Conservation (phyloP, 345 rosid genomes). For the Citrus cavaleriei region DNA sequence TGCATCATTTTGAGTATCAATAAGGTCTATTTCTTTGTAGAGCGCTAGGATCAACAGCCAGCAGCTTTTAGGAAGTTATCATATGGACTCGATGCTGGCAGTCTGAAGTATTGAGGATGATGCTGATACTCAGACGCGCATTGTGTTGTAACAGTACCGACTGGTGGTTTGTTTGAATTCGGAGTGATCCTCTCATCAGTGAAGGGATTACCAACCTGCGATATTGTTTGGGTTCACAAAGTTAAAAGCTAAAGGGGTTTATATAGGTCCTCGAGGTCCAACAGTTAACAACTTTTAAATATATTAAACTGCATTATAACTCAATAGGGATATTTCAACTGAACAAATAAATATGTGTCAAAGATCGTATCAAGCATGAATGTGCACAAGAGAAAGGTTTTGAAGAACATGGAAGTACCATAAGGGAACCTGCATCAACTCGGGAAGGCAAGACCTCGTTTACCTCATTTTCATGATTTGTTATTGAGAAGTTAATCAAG, state of each 20-base stretch:
- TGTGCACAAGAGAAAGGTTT: neutral
- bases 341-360: neutral
- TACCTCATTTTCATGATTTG: conserved; percentile 23
- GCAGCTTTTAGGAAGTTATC: conserved; percentile 79
- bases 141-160: conserved; percentile 15
- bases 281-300: neutral
- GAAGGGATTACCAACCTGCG: conserved; percentile 61
- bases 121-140: conserved; percentile 45
- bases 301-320: neutral
- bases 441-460: conserved; percentile 26
- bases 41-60: conserved; percentile 45
- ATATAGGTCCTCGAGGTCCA: neutral
- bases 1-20: neutral
- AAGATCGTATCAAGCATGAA: neutral
- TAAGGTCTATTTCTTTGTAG: neutral
- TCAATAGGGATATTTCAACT: no score
- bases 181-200: conserved; percentile 25
- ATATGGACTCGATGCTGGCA: conserved; percentile 65
- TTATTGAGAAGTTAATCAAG: conserved; percentile 26
- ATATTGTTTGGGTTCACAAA: conserved; percentile 1
- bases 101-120: conserved; percentile 34
- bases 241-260: neutral
- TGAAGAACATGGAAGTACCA: conserved; percentile 13
- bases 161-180: conserved; percentile 19
- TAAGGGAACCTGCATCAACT: conserved; percentile 19